A percentile compares a stretch with the other conserved stretches of the same genome.
These are phyloP conservation scores for Glebionis coronaria DNA, from an alignment of 129 eudicot species.

Conservation along the genomic window DNA sequence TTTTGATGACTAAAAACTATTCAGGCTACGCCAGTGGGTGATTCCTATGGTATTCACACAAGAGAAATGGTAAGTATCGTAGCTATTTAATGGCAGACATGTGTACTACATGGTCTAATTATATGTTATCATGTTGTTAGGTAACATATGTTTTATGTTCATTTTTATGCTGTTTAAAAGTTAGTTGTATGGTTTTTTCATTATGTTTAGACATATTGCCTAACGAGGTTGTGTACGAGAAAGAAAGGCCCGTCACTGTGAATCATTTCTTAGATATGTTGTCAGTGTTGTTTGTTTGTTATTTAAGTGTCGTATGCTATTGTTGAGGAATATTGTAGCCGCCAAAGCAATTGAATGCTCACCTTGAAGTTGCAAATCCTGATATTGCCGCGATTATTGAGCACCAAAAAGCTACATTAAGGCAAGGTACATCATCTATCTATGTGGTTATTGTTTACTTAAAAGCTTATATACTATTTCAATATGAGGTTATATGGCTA, in stretches of 20 bases:
- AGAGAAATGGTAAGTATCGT: too few relatives aligned
- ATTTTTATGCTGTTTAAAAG: not conserved
- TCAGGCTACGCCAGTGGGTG: too few relatives aligned
- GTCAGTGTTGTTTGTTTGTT: constrained; percentile 4
- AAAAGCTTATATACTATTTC: not conserved
- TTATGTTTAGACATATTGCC: constrained; percentile 60
- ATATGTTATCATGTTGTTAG: not conserved
- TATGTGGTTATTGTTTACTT: not conserved
- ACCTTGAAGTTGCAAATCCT: constrained; percentile 86
- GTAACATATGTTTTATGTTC: too few relatives aligned
- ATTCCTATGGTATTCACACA: too few relatives aligned
- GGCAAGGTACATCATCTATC: constrained; percentile 65
- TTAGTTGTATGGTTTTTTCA: constrained; percentile 17
- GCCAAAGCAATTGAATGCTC: constrained; percentile 98
- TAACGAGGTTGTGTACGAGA: constrained; percentile 79
- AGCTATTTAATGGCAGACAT: too few relatives aligned
- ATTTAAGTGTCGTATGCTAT: not conserved
- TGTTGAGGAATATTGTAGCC: constrained; percentile 58
- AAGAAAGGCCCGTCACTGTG: constrained; percentile 76
- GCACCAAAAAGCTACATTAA: constrained; percentile 87
- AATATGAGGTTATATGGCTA: not conserved
- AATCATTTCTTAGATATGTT: constrained; percentile 4
- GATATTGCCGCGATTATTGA: constrained; percentile 96
- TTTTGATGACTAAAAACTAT: too few relatives aligned
- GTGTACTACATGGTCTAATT: constrained; percentile 63